These are phyloP conservation scores for Trametes gibbosa DNA, from an alignment of 768 basidiomycete species.

Conservation along the genomic window DNA sequence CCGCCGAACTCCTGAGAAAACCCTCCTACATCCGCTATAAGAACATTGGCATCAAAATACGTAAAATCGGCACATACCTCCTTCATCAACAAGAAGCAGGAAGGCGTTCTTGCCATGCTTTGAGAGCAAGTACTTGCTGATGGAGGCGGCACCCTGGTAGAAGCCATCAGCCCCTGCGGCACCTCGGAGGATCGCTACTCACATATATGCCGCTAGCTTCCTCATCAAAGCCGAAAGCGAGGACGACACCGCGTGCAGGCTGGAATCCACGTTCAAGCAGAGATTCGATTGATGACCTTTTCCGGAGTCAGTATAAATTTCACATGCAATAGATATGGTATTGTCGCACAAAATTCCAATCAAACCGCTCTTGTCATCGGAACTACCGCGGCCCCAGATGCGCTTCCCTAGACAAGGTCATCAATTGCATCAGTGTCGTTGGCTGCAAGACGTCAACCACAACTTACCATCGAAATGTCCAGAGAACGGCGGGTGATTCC, in stretches of 20 bases:
- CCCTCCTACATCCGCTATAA: conserved; percentile 21
- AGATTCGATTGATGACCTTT: conserved; percentile 42
- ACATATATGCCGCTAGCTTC: conserved; percentile 36
- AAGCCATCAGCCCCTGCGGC: background rate
- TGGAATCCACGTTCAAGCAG: conserved; percentile 44
- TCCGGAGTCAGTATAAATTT: background rate
- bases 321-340: background rate
- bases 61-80: conserved; percentile 33
- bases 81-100: conserved; percentile 59
- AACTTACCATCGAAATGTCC: conserved; percentile 40
- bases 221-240: conserved; percentile 52
- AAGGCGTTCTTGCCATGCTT: conserved; percentile 50
- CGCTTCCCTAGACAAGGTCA: conserved; percentile 21
- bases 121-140: conserved; percentile 40
- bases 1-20: conserved; percentile 30
- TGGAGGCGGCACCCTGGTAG: conserved; percentile 39
- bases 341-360: conserved; percentile 32
- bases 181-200: background rate
- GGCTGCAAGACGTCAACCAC: background rate
- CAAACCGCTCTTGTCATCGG: conserved; percentile 35
- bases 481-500: conserved; percentile 50
- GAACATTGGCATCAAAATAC: background rate
- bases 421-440: background rate
- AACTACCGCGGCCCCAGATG: conserved; percentile 36
- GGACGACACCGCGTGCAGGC: conserved; percentile 41